Evolutionary conservation across 2,329 filamentous ascomycete genomes (phyloP), one percentile per base, ranked within the genome.

Genomic region (Pseudogymnoascus sp.): DNA sequence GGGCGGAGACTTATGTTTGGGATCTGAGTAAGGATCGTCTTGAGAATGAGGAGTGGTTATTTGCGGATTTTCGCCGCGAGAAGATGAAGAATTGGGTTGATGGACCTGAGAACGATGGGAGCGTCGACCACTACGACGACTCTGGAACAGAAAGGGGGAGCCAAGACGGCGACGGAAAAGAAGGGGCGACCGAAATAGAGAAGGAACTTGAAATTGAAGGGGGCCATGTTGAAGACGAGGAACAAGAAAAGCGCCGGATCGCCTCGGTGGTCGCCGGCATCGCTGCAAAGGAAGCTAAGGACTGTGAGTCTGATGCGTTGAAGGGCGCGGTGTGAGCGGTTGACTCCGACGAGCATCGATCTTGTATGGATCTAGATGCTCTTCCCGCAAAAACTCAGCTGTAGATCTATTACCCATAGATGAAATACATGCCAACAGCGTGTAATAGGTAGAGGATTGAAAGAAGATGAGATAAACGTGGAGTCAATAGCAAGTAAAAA

Each of bases 41-140:
- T 16, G 91, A 96, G 74, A 78, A 83, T 33, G 75, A 78, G 21
- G 92, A 96, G 74, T 97, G 93, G 93, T 90, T 96, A 73, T 94
- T 92, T 76, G 85, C 87, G 59, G 85, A 89, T 66, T 97, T 97
- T 73, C 84, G 88, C 65, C 79, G 80, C 69, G 87, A 94, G 66
- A 96, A 92, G 78, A 78, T 89, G 80, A 71, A 74, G 59, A 77
- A 77, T 81, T 64, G 80, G 78, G 65, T 67, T 23, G 67, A 64
- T 60, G 33, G 61, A n/a, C 69, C 65, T 50, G 62, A 66, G 11
- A 69, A 72, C 59, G 70, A 67, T 62, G 60, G 37, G 59, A 14
- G 12, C 10, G 6, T 42, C 23, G 59, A 60, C 21, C 33, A n/a
- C 23, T 60, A 42, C 18, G 16, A 60, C 4, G 59, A 42, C 21